Base-by-base conservation (phyloP, 345 rosid genomes). In the Gossypium raimondii region DNA sequence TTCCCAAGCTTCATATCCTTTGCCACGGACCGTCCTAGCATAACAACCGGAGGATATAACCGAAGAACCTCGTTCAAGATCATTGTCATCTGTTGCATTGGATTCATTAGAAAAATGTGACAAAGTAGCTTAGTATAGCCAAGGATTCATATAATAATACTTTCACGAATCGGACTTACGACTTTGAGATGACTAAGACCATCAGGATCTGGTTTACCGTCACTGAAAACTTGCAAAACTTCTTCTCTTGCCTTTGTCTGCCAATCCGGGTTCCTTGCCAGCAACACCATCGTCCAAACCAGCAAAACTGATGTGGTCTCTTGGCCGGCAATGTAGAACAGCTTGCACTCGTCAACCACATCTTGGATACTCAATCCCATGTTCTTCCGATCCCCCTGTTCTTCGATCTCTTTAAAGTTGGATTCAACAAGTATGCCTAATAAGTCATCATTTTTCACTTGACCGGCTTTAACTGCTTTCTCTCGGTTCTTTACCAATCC, bases 261-360 rank as follows among this genome's bases (percentile, higher is more conserved):
- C 97, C 96, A 92, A 55, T 88, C 67, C 51, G 77, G 82, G 70
- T 87, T 78, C 51, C 78, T 45, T 71, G 86, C 78, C 77, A 89
- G 67, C 45, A 92, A 70, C 56, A 89, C 76, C 82, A 86, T 70
- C 8, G 89, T 82, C 98, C 93, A 92, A 24, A 77, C 82, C 34
- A 90, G 79, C 29, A 89, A 74, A 66, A 58, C 74, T 10, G 92
- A 74, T 13, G 91, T 86, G 5, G 97, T 86, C 79, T 87, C 92
- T 50, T 89, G 86, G 18, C 93, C 96, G 0, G 90, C 86, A 11
- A 92, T 76, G 73, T 87, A 90, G 77, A 90, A 92, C 60, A 87
- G 34, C 74, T 84, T 90, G 74, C 92, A 90, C 63, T 92, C 92
- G 48, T 90, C 87, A 12, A 89, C 76, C 18, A 92, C 82, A 11